These are phyloP conservation scores for Tricholomella constricta DNA, from an alignment of 768 basidiomycete species.

Conservation along the genomic window DNA sequence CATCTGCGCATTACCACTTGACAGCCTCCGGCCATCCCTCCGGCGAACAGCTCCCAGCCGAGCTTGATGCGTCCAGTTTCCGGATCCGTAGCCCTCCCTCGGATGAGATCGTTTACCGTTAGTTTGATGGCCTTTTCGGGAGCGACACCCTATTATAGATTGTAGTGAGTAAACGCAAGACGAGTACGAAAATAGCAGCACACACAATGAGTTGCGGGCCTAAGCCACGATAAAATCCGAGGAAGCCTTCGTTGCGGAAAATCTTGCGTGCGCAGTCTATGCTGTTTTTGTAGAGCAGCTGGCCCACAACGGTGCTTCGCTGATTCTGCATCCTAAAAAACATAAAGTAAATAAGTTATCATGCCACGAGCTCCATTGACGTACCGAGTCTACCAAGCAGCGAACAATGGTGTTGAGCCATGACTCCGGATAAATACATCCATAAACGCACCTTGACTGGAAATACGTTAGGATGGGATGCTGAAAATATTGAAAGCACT, in stretches of 20 bases:
- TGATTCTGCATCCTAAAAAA: constrained; percentile 90
- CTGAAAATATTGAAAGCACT: constrained; percentile 30
- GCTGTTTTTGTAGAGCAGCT: constrained; percentile 96
- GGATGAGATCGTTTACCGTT: constrained; percentile 92
- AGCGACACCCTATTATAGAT: constrained; percentile 72
- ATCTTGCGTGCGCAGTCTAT: constrained; percentile 93
- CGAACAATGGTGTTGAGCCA: not conserved
- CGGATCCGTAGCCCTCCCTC: constrained; percentile 83
- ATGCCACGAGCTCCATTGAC: constrained; percentile 5
- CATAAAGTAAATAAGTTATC: constrained; percentile 1
- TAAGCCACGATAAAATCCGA: constrained; percentile 96
- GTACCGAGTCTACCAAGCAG: constrained; percentile 57
- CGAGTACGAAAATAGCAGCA: constrained; percentile 1
- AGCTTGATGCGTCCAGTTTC: constrained; percentile 94
- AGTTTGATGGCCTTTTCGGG: constrained; percentile 98
- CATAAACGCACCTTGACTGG: constrained; percentile 68
- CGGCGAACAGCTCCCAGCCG: constrained; percentile 90
- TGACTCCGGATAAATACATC: not conserved
- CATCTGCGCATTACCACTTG: constrained; percentile 79
- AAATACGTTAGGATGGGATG: constrained; percentile 13
- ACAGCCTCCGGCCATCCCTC: constrained; percentile 92
- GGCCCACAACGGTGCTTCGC: constrained; percentile 93
- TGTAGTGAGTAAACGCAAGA: constrained; percentile 1
- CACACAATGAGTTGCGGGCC: constrained; percentile 90
- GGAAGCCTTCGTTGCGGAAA: constrained; percentile 88